A percentile compares a stretch with the other conserved stretches of the same genome.
Evolutionary conservation across 202 grass and related monocot genomes (phyloP).

Genomic region (Zizania palustris): DNA sequence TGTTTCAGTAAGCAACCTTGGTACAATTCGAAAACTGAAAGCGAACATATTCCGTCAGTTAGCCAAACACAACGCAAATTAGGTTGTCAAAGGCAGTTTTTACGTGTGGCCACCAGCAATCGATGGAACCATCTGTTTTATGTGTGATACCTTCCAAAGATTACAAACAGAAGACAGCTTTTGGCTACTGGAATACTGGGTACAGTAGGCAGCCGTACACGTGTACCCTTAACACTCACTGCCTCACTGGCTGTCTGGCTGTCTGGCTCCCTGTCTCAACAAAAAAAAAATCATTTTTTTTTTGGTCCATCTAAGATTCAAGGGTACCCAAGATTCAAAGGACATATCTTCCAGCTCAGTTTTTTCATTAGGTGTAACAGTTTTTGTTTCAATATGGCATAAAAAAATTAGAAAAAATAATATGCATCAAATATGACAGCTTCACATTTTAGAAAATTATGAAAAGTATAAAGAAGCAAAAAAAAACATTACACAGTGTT

Average conservation of each 20-base stretch:
- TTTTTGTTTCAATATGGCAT: slow-evolving; percentile 5
- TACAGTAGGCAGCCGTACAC: background rate
- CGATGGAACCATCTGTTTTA: background rate
- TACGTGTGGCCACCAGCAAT: slow-evolving; percentile 25
- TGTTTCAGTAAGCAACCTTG: no score
- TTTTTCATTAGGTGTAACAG: background rate
- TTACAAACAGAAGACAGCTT: background rate
- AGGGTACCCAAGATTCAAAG: background rate
- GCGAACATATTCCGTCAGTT: background rate
- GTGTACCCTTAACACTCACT: background rate
- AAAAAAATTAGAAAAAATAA: background rate
- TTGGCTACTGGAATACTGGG: background rate
- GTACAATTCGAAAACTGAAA: background rate
- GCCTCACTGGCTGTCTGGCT: no score
- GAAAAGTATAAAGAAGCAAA: background rate
- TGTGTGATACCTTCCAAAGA: slow-evolving; percentile 7
- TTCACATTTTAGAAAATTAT: background rate
- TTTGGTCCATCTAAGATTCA: background rate
- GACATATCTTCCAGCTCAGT: background rate
- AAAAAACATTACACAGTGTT: background rate
- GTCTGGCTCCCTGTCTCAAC: background rate
- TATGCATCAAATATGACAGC: background rate
- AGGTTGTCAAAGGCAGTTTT: slow-evolving; percentile 24
- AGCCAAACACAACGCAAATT: slow-evolving; percentile 1
- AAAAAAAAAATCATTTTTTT: background rate